Conservation (phyloP, 345 rosid genomes). For the Bruguiera gymnorhiza region DNA sequence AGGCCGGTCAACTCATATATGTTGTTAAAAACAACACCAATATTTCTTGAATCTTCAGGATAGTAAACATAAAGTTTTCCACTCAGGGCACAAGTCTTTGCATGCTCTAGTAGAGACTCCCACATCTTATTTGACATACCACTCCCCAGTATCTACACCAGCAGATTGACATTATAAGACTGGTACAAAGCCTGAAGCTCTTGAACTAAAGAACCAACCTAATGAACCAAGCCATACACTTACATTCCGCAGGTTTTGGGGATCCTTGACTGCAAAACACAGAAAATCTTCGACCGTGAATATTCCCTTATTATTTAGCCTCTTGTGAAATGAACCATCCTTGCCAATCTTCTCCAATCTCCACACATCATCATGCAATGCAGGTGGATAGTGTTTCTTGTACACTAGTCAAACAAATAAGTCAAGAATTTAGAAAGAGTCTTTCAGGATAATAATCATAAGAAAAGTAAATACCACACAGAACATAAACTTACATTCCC, state of each 20-base stretch:
- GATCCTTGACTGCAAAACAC: slow-evolving; percentile 70
- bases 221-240: slow-evolving; percentile 34
- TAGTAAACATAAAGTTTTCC: slow-evolving; percentile 83
- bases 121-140: slow-evolving; percentile 99
- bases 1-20: slow-evolving; percentile 83
- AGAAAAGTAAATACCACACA: not conserved
- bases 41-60: slow-evolving; percentile 75
- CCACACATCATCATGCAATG: slow-evolving; percentile 85
- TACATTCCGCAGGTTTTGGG: slow-evolving; percentile 67
- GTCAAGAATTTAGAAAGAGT: not conserved
- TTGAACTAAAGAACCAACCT: slow-evolving; percentile 7
- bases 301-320: slow-evolving; percentile 50
- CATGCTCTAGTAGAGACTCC: slow-evolving; percentile 92
- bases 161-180: slow-evolving; percentile 25
- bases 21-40: slow-evolving; percentile 80
- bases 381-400: slow-evolving; percentile 99
- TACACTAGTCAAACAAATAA: slow-evolving; percentile 58
- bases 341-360: slow-evolving; percentile 98
- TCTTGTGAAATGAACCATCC: slow-evolving; percentile 98
- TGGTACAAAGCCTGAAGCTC: slow-evolving; percentile 7
- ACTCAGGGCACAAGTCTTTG: slow-evolving; percentile 85
- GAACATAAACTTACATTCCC: slow-evolving; percentile 61
- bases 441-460: not conserved
- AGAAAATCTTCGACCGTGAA: slow-evolving; percentile 74
- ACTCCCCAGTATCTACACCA: slow-evolving; percentile 78